Base-by-base conservation (phyloP, 2,329 filamentous ascomycete genomes). In the Trichophyton benhamiae region DNA sequence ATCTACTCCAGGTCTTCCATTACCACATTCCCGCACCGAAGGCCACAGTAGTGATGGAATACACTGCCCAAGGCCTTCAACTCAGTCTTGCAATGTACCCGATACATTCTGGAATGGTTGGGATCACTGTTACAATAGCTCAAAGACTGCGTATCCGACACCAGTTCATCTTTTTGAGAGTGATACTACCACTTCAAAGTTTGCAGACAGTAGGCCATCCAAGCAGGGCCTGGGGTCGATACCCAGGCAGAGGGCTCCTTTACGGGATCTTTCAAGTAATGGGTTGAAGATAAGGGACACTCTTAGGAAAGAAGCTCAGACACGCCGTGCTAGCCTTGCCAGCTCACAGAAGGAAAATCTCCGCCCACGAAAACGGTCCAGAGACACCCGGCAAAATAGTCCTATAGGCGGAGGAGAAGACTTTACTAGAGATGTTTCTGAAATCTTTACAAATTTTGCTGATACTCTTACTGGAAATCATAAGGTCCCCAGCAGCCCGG, bases 291-390 rank as follows among this genome's bases (percentile, higher is more conserved):
- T 67, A 64, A 74, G 70, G 61, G 74, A 74, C 36, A 74, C 69
- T 57, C 68, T 77, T 15, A 71, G 74, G 17, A 76, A 74, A 62
- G 74, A 76, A 60, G 74, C 72, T 8, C 74, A 75, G 63, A 64
- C 75, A 53, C 71, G 72, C 65, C 72, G 69, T 58, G 74, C 75
- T 15, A 76, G 70, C 60, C 70, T 66, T 30, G 53, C 72, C 20
- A 55, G 52, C 33, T 70, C 72, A 3, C 72, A 75, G 57, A 76
- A 76, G 59, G 74, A 76, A 60, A 77, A 75, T 44, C 69, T 72
- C 38, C 71, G 68, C 65, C 73, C 65, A 64, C 75, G 72, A 66
- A 68, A 36, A 55, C 13, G 1, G 17, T 9, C 13, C 33, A 7
- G 33, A 30, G 6, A 9, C 3, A 8, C 8, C n/a, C 9, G 20